Evolutionary conservation across 495 filamentous ascomycete species (phyloP), one percentile per base, ranked within the genome.

Genomic region (Podospora australis): DNA sequence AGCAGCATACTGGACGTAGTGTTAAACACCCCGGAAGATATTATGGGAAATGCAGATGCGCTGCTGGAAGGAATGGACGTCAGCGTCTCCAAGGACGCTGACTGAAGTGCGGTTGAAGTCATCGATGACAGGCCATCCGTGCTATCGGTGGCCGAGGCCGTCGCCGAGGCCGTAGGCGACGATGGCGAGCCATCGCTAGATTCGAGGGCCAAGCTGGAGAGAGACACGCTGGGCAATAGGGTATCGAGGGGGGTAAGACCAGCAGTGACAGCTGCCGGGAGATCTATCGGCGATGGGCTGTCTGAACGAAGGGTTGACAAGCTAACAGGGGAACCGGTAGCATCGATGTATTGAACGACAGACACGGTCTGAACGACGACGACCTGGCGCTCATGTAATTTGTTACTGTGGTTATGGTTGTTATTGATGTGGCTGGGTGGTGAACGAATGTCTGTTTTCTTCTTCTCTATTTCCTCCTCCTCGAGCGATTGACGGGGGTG

Each of bases 11-110:
- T 50, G 45, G 67, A 61, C 39, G 66, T 68, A 42, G 68, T 64
- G 66, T 74, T 74, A 55, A 63, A 63, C 14, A 44, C 35, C 19
- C 54, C 56, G 34, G 57, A 55, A 20, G 60, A 36, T 43, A 74
- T 48, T 22, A 70, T 64, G 59, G 73, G 62, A 53, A 75, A 75
- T 39, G 48, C 57, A 23, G 69, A 58, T 48, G 68, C 50, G 59
- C 52, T 65, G 55, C 60, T 65, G 34, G 62, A 77, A 73, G 63
- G 72, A 75, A 69, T 48, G 72, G 72, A 72, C 57, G 75, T 72
- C 64, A 72, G 57, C 10, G 58, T 47, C 47, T 50, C 60, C 34
- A 51, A 46, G 44, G 47, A 36, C 50, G 47, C 22, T 28, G 63
- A 57, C 50, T 50, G 20, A 16, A 41, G 34, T 21, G 52, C 9